Evolutionary conservation across 352 stramenopile species (phyloP).

Genomic region (Pythium oligandrum): DNA sequence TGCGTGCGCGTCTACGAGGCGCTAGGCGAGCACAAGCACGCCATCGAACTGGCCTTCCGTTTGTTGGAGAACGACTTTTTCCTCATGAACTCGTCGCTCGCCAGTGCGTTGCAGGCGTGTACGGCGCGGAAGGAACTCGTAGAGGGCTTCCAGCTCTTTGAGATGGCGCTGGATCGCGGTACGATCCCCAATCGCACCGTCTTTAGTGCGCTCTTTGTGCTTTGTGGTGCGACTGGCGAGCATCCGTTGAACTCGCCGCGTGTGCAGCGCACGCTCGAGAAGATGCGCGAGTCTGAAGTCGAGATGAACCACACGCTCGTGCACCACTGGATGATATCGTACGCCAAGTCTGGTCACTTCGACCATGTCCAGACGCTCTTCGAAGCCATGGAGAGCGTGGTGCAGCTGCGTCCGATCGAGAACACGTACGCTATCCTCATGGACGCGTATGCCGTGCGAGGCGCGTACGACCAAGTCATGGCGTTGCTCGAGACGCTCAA

Average conservation of each 20-base stretch:
- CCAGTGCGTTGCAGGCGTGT: slow-evolving; percentile 56
- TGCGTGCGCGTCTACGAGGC: slow-evolving; percentile 62
- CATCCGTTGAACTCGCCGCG: slow-evolving; percentile 13
- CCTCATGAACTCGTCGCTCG: slow-evolving; percentile 52
- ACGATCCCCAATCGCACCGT: slow-evolving; percentile 68
- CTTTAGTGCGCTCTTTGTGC: slow-evolving; percentile 53
- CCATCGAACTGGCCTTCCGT: slow-evolving; percentile 38
- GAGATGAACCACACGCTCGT: slow-evolving; percentile 72
- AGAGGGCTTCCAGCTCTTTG: slow-evolving; percentile 60
- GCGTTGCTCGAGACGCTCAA: slow-evolving; percentile 56
- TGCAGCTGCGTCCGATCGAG: slow-evolving; percentile 38
- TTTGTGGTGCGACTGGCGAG: slow-evolving; percentile 43
- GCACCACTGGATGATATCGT: slow-evolving; percentile 67
- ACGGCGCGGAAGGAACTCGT: slow-evolving; percentile 37
- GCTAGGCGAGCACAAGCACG: slow-evolving; percentile 41
- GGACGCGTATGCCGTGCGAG: slow-evolving; percentile 53
- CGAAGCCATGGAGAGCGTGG: slow-evolving; percentile 44
- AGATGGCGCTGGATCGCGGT: slow-evolving; percentile 39
- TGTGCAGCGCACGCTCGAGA: slow-evolving; percentile 38
- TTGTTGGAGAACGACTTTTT: slow-evolving; percentile 65
- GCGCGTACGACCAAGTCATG: slow-evolving; percentile 49
- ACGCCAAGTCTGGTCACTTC: slow-evolving; percentile 46
- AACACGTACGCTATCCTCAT: slow-evolving; percentile 77
- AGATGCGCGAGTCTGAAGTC: slow-evolving; percentile 50
- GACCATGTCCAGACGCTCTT: slow-evolving; percentile 51